A percentile compares a stretch with the other conserved stretches of the same genome.
Conservation (phyloP, 768 basidiomycete genomes). For the Boletus rubropictus region DNA sequence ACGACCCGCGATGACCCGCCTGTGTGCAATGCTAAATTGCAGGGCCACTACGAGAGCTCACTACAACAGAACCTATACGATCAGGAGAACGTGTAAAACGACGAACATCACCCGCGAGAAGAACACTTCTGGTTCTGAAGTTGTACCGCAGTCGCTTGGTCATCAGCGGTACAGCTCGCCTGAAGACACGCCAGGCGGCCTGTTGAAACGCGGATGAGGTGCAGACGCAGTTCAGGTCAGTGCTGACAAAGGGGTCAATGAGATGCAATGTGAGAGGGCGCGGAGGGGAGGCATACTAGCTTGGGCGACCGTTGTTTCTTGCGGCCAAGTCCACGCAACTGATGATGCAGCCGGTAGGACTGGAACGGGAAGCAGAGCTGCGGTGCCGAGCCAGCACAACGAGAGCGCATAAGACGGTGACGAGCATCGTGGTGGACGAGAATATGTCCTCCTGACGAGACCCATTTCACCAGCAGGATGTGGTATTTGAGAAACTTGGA, state of each 20-base stretch:
- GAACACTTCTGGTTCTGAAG: constrained; percentile 33
- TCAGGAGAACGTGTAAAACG: neutral
- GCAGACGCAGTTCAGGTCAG: constrained; percentile 38
- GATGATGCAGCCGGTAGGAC: constrained; percentile 8
- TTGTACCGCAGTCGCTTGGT: constrained; percentile 24
- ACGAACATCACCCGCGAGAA: constrained; percentile 2
- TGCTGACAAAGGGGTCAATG: constrained; percentile 22
- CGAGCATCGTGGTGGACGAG: constrained; percentile 6
- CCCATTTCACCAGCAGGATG: neutral
- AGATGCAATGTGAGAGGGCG: neutral
- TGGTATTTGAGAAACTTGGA: too few species aligned
- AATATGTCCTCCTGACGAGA: neutral
- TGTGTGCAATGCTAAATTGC: neutral
- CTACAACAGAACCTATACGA: neutral
- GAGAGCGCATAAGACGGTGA: constrained; percentile 13
- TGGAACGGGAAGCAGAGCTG: too few species aligned
- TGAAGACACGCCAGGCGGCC: constrained; percentile 31
- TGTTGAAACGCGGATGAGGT: constrained; percentile 33
- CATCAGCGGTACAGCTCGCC: constrained; percentile 29
- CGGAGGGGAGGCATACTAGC: constrained; percentile 11
- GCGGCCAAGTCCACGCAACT: constrained; percentile 9
- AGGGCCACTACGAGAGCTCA: neutral
- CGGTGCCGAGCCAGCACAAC: constrained; percentile 18
- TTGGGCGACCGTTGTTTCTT: neutral
- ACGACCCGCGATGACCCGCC: neutral